Evolutionary conservation across 805 yeast species (phyloP), one percentile per base, ranked within the genome.

Genomic region (Yarrowia hollandica): DNA sequence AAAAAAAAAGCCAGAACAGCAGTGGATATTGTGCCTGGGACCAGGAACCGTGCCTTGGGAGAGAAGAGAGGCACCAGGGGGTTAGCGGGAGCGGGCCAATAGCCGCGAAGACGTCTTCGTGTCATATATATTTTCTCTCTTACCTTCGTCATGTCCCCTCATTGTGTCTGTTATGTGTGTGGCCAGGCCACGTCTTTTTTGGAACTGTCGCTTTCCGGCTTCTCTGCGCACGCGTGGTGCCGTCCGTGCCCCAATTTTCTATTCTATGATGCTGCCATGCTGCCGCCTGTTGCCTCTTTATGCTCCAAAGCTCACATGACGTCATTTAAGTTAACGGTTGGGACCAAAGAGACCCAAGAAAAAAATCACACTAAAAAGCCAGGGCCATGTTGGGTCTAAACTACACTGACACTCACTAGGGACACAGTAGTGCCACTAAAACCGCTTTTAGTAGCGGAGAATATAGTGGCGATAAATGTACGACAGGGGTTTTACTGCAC

Each of bases 1-100:
- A 7, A 28, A 25, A 33, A 48, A 33, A 34, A 22, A n/a, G n/a
- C n/a, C n/a, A n/a, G n/a, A n/a, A n/a, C n/a, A n/a, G n/a, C 21
- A 33, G 34, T 11, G 18, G 25, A 41, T 12, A 26, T 14, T 15
- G 52, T 44, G 52, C 52, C 52, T 44, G 52, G 52, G 35, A 30
- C 52, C 52, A 44, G 52, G 52, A 44, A 44, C 52, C 52, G 52
- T 44, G 52, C 52, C 52, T 44, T 41, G 48, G 15, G 37, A 7
- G 18, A 7, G 35, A 31, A 15, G 6, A 25, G 18, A 39, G 46
- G 44, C 30, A 38, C 44, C 44, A 38, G 44, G 44, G 44, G 41
- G 21, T 19, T 35, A 21, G 26, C n/a, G n/a, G n/a, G n/a, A n/a
- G n/a, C n/a, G n/a, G n/a, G n/a, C n/a, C n/a, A n/a, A n/a, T n/a